Evolutionary conservation across 495 filamentous ascomycete genomes (phyloP), one percentile per base, ranked within the genome.

Genomic region (Hyaloscypha bicolor): DNA sequence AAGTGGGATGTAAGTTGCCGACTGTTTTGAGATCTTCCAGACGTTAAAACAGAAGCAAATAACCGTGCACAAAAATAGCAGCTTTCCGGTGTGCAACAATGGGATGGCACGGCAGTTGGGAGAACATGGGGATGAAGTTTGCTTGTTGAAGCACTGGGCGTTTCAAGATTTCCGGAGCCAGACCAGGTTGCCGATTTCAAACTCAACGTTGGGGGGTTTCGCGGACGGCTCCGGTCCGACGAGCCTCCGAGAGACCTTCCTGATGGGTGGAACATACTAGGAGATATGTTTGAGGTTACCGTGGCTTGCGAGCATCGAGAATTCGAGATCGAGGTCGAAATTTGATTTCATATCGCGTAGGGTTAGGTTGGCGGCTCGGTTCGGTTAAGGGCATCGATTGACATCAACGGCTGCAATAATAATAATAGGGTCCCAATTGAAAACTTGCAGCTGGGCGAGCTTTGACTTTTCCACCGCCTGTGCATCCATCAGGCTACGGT

Each of bases 121-220:
- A 31, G 29, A 25, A 29, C 9, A 31, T 56, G 53, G 2, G 3
- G 31, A 60, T 0, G 32, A 58, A 19, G 56, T 60, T 60, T 32
- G 29, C 16, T 4, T 9, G 56, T 32, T 60, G 56, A 60, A 37
- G 56, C 56, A 60, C 5, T 37, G 12, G 31, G 30, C 30, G 56
- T 60, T 60, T 60, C 56, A 60, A 29, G 56, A 33, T 21, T 60
- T 60, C 30, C 31, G 56, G 30, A 60, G 56, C 56, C 55, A 6
- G 32, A 48, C 16, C 8, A 14, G 4, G 16, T 48, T 48, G 42
- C 42, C 42, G 42, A 48, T 48, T 14, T 48, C 42, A 48, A 6
- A 48, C 9, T 16, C 42, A 48, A 19, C 6, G 8, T 8, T 37
- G 35, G 35, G 1, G 8, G 8, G 3, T 37, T 6, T 37, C 35